Evolutionary conservation across 2,329 filamentous ascomycete genomes (phyloP), one percentile per base, ranked within the genome.

Genomic region (Acephala macrosclerotiorum): DNA sequence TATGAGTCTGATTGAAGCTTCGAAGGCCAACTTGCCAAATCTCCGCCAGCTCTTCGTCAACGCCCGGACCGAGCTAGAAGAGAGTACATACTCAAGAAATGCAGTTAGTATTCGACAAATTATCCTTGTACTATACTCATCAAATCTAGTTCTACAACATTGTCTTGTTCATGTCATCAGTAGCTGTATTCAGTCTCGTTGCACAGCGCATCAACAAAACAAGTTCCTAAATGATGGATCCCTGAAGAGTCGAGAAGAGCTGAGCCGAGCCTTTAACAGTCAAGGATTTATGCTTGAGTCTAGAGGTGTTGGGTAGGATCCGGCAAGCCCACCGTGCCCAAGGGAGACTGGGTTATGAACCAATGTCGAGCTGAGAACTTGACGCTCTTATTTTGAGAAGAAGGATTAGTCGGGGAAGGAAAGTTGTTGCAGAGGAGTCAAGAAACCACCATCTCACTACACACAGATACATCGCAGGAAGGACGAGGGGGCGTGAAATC

Each of bases 21-120:
- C 68, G 29, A 67, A 77, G 82, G 91, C 91, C 45, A 94, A 89
- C 77, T 88, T 98, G 60, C 96, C 96, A 40, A 98, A 99, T 77
- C 86, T 99, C n/a, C 90, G 96, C 59, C 91, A 96, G 16, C 89
- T 99, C 66, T 98, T 99, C 76, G 95, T 97, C 61, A 95, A 98
- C 81, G 92, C 95, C 36, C 87, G 96, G 65, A 94, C 93, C 2
- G 95, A 98, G 76, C 90, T 92, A 62, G 96, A 99, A 78, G 96
- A 98, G 79, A 92, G 96, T 78, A 92, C 94, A 67, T 96, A 98
- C 72, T 98, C 96, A 16, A 86, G 96, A 71, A 96, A 90, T 79
- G 96, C 96, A 60, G 96, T 97, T 82, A 76, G 91, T 80, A 47
- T 63, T 29, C 64, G 56, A 20, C 9, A 36, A 2, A 14, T 22